Conservation (phyloP, 208 protist species). For the Spongospora subterranea region DNA sequence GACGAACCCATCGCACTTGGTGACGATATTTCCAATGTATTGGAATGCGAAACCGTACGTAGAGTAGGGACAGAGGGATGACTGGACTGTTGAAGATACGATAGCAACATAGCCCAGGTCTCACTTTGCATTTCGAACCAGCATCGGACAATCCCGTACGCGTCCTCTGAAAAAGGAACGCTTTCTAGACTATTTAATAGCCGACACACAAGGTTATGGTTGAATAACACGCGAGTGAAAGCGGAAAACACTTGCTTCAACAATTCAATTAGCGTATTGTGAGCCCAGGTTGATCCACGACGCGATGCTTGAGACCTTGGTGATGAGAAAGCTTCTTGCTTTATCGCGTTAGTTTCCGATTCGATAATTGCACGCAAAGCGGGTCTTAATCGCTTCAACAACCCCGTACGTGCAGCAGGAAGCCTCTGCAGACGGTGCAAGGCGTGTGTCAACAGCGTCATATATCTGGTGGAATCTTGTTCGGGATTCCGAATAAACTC, state of each 20-base stretch:
- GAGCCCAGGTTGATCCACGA: slow-evolving; percentile 26
- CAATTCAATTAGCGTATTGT: neutral
- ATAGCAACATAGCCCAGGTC: slow-evolving; percentile 1
- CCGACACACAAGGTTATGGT: neutral
- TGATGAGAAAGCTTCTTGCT: neutral
- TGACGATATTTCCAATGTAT: no score
- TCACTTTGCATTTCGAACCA: slow-evolving; percentile 48
- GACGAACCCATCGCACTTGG: neutral
- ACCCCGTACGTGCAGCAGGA: neutral
- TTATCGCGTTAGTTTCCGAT: neutral
- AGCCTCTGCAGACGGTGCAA: neutral
- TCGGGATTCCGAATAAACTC: neutral
- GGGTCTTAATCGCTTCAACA: neutral
- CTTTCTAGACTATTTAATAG: neutral
- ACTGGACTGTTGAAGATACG: neutral
- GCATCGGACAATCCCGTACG: neutral
- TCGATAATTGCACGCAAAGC: slow-evolving; percentile 15
- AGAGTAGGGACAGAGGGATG: neutral
- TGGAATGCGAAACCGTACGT: neutral
- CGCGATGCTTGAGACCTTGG: neutral
- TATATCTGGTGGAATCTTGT: neutral
- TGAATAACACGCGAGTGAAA: neutral
- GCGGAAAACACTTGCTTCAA: neutral
- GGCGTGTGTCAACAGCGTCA: slow-evolving; percentile 3
- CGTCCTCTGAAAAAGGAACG: neutral